These are phyloP conservation scores for Dipsacomyces acuminosporus DNA, from an alignment of 371 early-diverging fungal species.

Conservation along the genomic window DNA sequence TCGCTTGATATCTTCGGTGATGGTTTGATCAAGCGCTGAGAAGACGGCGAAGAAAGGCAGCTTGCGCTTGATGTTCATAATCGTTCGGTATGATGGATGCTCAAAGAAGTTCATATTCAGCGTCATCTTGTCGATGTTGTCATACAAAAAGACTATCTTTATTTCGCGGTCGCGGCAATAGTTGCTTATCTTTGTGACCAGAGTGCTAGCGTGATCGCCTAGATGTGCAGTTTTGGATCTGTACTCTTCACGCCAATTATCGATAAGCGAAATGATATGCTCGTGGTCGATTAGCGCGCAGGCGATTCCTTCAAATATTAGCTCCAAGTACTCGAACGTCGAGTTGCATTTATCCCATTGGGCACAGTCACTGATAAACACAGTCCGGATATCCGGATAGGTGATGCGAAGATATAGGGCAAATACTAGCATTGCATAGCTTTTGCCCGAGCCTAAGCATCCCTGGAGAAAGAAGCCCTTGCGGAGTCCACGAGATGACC, in stretches of 20 bases:
- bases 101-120: background rate
- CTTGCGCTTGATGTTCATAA: background rate
- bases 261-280: background rate
- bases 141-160: too few relatives aligned
- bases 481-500: background rate
- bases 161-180: too few relatives aligned
- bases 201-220: background rate
- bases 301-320: background rate
- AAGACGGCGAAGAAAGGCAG: background rate
- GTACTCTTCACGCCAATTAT: background rate
- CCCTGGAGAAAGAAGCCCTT: background rate
- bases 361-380: background rate
- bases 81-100: background rate
- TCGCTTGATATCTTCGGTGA: constrained; percentile 1
- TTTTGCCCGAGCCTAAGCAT: background rate
- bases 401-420: background rate
- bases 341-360: background rate
- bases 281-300: background rate
- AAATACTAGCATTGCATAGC: background rate
- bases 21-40: background rate
- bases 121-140: background rate
- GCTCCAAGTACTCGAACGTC: background rate
- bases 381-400: background rate
- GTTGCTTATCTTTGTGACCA: background rate
- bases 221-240: background rate